phyloP scores from a whole-genome alignment of 129 eudicot species.

The Flaveria bidentis region DNA sequence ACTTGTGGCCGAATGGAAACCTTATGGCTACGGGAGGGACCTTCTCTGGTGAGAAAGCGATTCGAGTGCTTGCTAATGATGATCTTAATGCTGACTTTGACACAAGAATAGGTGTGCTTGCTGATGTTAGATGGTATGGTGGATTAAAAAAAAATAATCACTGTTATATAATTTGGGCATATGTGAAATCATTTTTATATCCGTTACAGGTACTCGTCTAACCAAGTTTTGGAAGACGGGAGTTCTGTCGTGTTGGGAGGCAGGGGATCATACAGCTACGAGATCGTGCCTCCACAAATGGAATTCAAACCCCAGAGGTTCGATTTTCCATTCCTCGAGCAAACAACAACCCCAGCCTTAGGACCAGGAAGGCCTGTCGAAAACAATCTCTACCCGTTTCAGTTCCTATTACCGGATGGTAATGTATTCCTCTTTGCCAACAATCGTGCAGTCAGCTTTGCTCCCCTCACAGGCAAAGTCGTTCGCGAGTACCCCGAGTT shows the following conservation, averaged over 20 bases:
- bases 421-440: conserved; percentile 33
- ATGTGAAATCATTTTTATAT: background rate
- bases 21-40: conserved; percentile 74
- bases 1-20: conserved; percentile 54
- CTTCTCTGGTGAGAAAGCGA: conserved; percentile 37
- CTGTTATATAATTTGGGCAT: background rate
- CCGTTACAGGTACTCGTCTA: conserved; percentile 26
- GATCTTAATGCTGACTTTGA: conserved; percentile 29
- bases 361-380: conserved; percentile 45
- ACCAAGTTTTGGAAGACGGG: conserved; percentile 50
- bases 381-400: conserved; percentile 38
- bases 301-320: conserved; percentile 25
- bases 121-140: conserved; percentile 59
- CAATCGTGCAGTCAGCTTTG: conserved; percentile 29
- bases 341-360: conserved; percentile 48
- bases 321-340: conserved; percentile 47
- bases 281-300: conserved; percentile 50
- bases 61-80: conserved; percentile 39
- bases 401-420: conserved; percentile 30
- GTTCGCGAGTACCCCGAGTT: conserved; percentile 11
- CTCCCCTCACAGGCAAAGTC: conserved; percentile 6
- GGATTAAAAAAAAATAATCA: background rate
- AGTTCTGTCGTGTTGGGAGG: conserved; percentile 62
- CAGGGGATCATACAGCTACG: conserved; percentile 52
- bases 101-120: conserved; percentile 36